Percentiles rank a stretch among this genome's conserved stretches.
These are phyloP conservation scores for Boletus barrowsii DNA, from an alignment of 768 basidiomycete species.

Conservation along the genomic window DNA sequence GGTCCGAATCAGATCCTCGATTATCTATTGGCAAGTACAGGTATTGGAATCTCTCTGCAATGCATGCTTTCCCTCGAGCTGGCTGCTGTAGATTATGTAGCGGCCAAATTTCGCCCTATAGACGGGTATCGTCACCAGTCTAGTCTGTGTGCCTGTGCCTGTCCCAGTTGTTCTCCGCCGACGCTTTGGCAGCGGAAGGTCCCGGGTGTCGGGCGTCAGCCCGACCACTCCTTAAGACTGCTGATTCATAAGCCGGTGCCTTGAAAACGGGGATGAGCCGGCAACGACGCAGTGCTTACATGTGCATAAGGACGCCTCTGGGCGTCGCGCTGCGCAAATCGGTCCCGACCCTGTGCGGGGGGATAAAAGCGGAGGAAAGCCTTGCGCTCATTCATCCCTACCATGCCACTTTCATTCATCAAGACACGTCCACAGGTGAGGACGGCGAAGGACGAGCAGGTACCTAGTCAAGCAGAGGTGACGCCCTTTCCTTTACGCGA, in stretches of 20 bases:
- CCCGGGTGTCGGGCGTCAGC: no score
- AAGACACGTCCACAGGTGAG: background rate
- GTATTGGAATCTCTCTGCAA: no score
- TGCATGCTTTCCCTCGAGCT: no score
- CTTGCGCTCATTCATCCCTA: background rate
- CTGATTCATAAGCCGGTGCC: background rate
- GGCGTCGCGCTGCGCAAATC: background rate
- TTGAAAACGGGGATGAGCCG: background rate
- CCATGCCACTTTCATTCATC: constrained; percentile 1
- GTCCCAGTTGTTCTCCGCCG: no score
- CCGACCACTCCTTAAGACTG: no score
- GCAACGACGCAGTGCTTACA: background rate
- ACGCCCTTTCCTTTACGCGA: background rate
- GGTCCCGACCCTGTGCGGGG: background rate
- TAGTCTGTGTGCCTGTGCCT: no score
- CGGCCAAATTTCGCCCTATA: no score
- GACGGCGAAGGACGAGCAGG: background rate
- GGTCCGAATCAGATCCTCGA: background rate
- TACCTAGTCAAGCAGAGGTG: constrained; percentile 16
- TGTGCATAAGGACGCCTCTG: background rate
- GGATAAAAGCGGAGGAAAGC: constrained; percentile 5
- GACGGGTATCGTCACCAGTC: no score
- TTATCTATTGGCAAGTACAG: no score
- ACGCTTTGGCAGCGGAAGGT: no score
- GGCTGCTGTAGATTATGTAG: no score